Evolutionary conservation across 257 asterid species (phyloP), one percentile per base, ranked within the genome.

Genomic region (Capsicum baccatum): DNA sequence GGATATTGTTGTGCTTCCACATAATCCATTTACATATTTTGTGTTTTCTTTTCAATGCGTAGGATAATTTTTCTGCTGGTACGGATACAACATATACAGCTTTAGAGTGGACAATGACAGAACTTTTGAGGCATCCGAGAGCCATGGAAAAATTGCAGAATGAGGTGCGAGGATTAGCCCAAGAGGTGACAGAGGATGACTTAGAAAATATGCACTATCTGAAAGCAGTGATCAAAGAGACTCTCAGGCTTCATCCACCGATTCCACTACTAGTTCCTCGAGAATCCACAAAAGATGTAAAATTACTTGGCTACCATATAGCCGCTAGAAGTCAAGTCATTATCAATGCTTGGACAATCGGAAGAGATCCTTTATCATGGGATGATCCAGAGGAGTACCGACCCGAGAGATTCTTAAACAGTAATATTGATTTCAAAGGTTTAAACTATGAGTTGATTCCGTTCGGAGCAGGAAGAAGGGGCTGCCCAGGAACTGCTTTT

Each of bases 391-490:
- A 88, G 48, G 87, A 92, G 4, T 92, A 90, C 67, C 55, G 2
- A 1, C 97, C 96, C 0, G 96, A 92, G 62, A 88, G 94, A 8
- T 92, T 93, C 52, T 56, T 87, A 69, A 69, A 83, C 12, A 12
- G 78, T 6, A 50, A 42, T 33, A 71, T 83, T 6, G 94, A 92
- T 78, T 83, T 80, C 62, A 87, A 10, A 55, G 94, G 96, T 16
- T 67, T 84, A 0, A 79, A 92, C 63, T 91, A 90, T 52, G 92
- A 92, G 84, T 73, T 88, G 16, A 86, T 85, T 7, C 96, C 94
- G 0, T 93, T 91, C 57, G 96, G 97, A 2, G 91, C 92, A 0
- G 97, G 97, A 0, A 76, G 93, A 54, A 89, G 94, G 79, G 90
- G 88, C 0, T 91, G 96, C 48, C 96, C 93, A 0, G 97, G 95